phyloP scores from a whole-genome alignment of 805 yeast species.

The Cyberlindnera nakhonratchasimensis region DNA sequence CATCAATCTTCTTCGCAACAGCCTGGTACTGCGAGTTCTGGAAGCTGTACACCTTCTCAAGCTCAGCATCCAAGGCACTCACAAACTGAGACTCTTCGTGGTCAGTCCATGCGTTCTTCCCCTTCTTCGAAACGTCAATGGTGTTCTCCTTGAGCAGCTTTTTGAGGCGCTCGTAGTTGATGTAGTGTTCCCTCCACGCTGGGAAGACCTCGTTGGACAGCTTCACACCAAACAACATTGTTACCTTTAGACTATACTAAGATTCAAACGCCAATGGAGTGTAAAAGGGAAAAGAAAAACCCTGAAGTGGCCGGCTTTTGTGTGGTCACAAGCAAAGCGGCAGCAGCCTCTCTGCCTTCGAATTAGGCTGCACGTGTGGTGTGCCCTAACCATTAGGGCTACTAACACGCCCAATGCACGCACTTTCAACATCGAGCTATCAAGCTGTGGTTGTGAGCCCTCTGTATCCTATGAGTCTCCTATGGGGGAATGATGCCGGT shows the following conservation, averaged over 20 bases:
- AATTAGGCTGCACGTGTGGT: conserved; percentile 3
- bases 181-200: conserved; percentile 82
- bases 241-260: not conserved
- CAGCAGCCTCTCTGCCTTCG: too few relatives aligned
- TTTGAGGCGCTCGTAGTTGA: conserved; percentile 63
- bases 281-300: too few relatives aligned
- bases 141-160: conserved; percentile 67
- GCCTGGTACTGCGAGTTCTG: conserved; percentile 65
- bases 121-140: conserved; percentile 26
- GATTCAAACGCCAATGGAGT: too few relatives aligned
- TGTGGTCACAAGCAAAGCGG: too few relatives aligned
- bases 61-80: conserved; percentile 58
- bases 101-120: conserved; percentile 50
- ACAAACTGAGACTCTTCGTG: conserved; percentile 71
- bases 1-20: conserved; percentile 59
- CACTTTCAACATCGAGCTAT: too few relatives aligned
- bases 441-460: too few relatives aligned
- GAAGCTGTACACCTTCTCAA: conserved; percentile 75
- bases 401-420: too few relatives aligned
- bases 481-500: too few relatives aligned
- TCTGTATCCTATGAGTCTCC: too few relatives aligned
- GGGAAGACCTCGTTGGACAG: conserved; percentile 76
- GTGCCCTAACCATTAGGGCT: conserved; percentile 1
- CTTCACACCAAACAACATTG: conserved; percentile 87
- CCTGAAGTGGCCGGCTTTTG: too few relatives aligned